Percentiles rank a stretch among this genome's conserved stretches.
Evolutionary conservation across 257 asterid genomes (phyloP).

Genomic region (Datura wrightii): DNA sequence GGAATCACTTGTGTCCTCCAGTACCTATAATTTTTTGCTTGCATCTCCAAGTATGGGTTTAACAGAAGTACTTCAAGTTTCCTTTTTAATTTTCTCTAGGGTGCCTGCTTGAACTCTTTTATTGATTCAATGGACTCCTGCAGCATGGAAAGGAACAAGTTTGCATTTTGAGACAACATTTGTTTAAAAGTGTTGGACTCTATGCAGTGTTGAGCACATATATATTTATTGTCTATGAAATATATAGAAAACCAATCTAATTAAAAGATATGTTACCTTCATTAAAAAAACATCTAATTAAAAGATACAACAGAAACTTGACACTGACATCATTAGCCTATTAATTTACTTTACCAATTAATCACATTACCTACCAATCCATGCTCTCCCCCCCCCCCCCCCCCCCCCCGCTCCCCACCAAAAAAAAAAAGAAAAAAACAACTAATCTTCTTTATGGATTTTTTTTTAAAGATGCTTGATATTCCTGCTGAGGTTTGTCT

Average conservation of each 20-base stretch:
- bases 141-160: slow-evolving; percentile 10
- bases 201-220: neutral
- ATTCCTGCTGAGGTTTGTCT: slow-evolving; percentile 8
- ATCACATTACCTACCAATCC: neutral
- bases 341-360: neutral
- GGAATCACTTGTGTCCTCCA: slow-evolving; percentile 12
- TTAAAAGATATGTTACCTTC: neutral
- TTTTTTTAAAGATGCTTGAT: neutral
- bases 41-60: neutral
- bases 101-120: neutral
- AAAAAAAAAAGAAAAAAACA: neutral
- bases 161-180: neutral
- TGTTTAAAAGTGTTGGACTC: neutral
- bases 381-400: neutral
- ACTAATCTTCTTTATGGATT: neutral
- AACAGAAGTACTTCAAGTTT: neutral
- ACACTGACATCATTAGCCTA: slow-evolving; percentile 15
- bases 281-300: too few species aligned
- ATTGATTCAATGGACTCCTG: neutral
- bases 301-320: neutral
- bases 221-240: neutral
- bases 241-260: neutral
- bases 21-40: neutral
- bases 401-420: too few species aligned
- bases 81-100: neutral